Conservation (phyloP, 2,329 filamentous ascomycete species). For the Xylariomycetidae sp. region DNA sequence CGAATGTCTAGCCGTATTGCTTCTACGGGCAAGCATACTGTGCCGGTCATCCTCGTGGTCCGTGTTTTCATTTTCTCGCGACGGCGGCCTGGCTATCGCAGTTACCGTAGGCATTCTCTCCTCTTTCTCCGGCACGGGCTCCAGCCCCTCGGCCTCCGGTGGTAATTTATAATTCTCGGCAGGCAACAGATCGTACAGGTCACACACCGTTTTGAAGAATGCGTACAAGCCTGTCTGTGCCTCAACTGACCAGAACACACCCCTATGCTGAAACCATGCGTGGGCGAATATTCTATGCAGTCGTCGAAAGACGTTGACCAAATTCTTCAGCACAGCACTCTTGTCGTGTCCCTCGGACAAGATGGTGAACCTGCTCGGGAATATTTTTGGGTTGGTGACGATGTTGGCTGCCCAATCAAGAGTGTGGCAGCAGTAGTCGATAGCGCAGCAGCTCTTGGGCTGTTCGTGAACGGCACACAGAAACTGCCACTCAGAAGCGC, state of each 20-base stretch:
- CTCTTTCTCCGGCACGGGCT: constrained; percentile 44
- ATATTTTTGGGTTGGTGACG: constrained; percentile 90
- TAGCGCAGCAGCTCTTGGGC: constrained; percentile 94
- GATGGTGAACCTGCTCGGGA: constrained; percentile 74
- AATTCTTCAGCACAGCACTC: constrained; percentile 67
- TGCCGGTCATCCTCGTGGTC: constrained; percentile 47
- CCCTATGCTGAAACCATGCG: constrained; percentile 96
- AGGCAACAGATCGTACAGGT: constrained; percentile 82
- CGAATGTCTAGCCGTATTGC: constrained; percentile 77
- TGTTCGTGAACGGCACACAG: constrained; percentile 96
- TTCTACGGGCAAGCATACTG: constrained; percentile 44
- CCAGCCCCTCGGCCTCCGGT: constrained; percentile 82
- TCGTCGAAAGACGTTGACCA: constrained; percentile 91
- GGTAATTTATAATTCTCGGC: constrained; percentile 96
- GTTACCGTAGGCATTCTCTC: constrained; percentile 31
- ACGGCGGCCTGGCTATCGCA: constrained; percentile 26
- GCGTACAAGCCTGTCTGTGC: constrained; percentile 87
- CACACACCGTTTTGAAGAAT: constrained; percentile 96
- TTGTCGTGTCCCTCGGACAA: constrained; percentile 54
- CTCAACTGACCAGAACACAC: constrained; percentile 93
- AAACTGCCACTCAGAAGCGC: constrained; percentile 98
- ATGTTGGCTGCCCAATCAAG: constrained; percentile 96
- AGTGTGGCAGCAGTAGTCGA: constrained; percentile 98
- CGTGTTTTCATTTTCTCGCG: constrained; percentile 21
- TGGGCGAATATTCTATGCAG: constrained; percentile 97